Percentiles rank a stretch among this genome's conserved stretches.
Conservation (phyloP, 2,329 filamentous ascomycete species). For the Calycina marina region DNA sequence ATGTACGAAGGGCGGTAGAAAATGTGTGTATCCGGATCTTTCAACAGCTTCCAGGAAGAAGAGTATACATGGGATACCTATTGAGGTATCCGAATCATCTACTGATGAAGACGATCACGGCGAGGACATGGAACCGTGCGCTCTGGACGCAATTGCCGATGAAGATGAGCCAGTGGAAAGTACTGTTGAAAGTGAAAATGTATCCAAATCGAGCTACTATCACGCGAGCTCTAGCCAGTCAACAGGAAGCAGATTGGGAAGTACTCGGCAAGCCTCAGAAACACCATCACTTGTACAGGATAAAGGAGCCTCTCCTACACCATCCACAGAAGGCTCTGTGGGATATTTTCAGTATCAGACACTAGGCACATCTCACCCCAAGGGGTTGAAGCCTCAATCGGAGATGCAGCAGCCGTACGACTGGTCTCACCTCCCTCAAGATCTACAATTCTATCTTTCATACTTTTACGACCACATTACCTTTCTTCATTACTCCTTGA, state of each 20-base stretch:
- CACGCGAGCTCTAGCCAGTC: too few relatives aligned
- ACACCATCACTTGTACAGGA: slow-evolving; percentile 36
- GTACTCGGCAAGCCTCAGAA: slow-evolving; percentile 36
- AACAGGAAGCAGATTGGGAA: too few relatives aligned
- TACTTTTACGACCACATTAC: slow-evolving; percentile 70
- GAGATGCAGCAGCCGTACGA: slow-evolving; percentile 23
- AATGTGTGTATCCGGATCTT: slow-evolving; percentile 78
- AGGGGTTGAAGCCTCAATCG: not conserved
- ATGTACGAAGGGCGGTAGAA: slow-evolving; percentile 81
- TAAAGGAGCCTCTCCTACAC: slow-evolving; percentile 37
- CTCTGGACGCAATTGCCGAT: slow-evolving; percentile 38
- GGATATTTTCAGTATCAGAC: slow-evolving; percentile 14
- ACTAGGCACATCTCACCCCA: slow-evolving; percentile 5
- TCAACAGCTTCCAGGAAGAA: slow-evolving; percentile 25
- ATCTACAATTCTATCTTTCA: slow-evolving; percentile 63
- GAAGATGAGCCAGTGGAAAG: slow-evolving; percentile 34
- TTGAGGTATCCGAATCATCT: slow-evolving; percentile 32
- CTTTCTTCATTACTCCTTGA: slow-evolving; percentile 69
- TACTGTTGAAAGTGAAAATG: slow-evolving; percentile 12
- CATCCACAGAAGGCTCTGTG: slow-evolving; percentile 29
- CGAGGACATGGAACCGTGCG: slow-evolving; percentile 28
- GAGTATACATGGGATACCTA: slow-evolving; percentile 24
- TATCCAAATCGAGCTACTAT: slow-evolving; percentile 19
- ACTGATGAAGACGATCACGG: slow-evolving; percentile 35
- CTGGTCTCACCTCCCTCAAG: slow-evolving; percentile 45